Percentiles rank a stretch among this genome's conserved stretches.
phyloP scores from a whole-genome alignment of 2,329 filamentous ascomycete species.

The Colletotrichum magnum region DNA sequence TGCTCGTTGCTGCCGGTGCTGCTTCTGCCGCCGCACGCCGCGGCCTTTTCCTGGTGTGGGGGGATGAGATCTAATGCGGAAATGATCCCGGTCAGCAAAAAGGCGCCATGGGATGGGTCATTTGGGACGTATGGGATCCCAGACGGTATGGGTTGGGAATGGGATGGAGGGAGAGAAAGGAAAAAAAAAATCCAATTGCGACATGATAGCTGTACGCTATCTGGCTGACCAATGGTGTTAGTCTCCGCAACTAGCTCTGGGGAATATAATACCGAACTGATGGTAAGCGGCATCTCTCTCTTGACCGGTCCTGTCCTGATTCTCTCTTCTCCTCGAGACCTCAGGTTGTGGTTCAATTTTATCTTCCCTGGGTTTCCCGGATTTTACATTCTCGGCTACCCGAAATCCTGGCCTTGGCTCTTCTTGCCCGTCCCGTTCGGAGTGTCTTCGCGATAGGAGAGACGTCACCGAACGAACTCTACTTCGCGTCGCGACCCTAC shows the following conservation, averaged over 20 bases:
- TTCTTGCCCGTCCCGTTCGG: conserved; percentile 2
- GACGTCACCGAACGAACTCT: conserved; percentile 36
- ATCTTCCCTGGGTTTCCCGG: background rate
- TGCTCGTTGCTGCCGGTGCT: background rate
- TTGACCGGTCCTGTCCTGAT: background rate
- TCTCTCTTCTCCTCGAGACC: conserved; percentile 16
- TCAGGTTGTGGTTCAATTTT: conserved; percentile 7
- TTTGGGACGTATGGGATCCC: conserved; percentile 1
- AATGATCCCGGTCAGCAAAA: conserved; percentile 22
- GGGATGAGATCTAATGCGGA: conserved; percentile 18
- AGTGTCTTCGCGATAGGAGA: background rate
- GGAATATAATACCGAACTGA: conserved; percentile 13
- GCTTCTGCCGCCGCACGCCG: background rate
- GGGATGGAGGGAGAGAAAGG: background rate
- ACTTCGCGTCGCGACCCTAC: conserved; percentile 3
- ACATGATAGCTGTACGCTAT: conserved; percentile 25
- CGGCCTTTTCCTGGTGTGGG: background rate
- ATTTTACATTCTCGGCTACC: background rate
- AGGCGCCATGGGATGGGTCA: conserved; percentile 11
- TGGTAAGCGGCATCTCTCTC: conserved; percentile 27
- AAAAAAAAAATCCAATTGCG: background rate
- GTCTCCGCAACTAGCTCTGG: conserved; percentile 15
- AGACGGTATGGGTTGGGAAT: background rate
- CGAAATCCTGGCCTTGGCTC: conserved; percentile 13
- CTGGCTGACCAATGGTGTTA: conserved; percentile 25